Evolutionary conservation across 2,329 filamentous ascomycete species (phyloP).

Genomic region (Hypocrella siamensis): DNA sequence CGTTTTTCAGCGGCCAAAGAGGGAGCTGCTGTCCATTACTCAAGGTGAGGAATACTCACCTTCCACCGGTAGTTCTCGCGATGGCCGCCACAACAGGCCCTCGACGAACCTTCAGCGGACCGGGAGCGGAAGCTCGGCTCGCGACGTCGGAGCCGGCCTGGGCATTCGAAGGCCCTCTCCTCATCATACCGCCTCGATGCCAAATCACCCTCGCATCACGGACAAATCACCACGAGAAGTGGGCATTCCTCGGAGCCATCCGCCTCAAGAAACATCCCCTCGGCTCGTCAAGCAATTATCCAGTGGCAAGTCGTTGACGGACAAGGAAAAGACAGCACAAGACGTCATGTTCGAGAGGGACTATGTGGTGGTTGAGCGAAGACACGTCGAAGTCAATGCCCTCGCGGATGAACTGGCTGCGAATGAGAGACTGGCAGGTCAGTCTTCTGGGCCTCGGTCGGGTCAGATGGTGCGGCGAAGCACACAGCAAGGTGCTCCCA

Average conservation of each 20-base stretch:
- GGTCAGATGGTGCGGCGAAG: slow-evolving; percentile 57
- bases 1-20: slow-evolving; percentile 25
- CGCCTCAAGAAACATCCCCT: slow-evolving; percentile 4
- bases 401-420: slow-evolving; percentile 90
- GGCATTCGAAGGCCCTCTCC: slow-evolving; percentile 33
- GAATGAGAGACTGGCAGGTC: slow-evolving; percentile 47
- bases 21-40: slow-evolving; percentile 19
- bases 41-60: slow-evolving; percentile 15
- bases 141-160: slow-evolving; percentile 31
- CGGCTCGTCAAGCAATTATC: slow-evolving; percentile 8
- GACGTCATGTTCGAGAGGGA: slow-evolving; percentile 85
- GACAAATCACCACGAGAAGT: slow-evolving; percentile 10
- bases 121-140: slow-evolving; percentile 27
- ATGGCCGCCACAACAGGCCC: slow-evolving; percentile 17
- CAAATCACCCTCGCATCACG: slow-evolving; percentile 21
- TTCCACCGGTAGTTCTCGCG: slow-evolving; percentile 11
- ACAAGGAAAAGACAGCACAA: slow-evolving; percentile 60
- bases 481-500: slow-evolving; percentile 60
- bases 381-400: slow-evolving; percentile 89
- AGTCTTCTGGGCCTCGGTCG: slow-evolving; percentile 35
- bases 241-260: slow-evolving; percentile 18
- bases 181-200: slow-evolving; percentile 32
- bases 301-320: slow-evolving; percentile 24
- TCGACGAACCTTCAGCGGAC: slow-evolving; percentile 14
- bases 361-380: slow-evolving; percentile 91